These are phyloP conservation scores for Pyrenochaeta sp. DNA, from an alignment of 2,329 filamentous ascomycete genomes.

Conservation along the genomic window DNA sequence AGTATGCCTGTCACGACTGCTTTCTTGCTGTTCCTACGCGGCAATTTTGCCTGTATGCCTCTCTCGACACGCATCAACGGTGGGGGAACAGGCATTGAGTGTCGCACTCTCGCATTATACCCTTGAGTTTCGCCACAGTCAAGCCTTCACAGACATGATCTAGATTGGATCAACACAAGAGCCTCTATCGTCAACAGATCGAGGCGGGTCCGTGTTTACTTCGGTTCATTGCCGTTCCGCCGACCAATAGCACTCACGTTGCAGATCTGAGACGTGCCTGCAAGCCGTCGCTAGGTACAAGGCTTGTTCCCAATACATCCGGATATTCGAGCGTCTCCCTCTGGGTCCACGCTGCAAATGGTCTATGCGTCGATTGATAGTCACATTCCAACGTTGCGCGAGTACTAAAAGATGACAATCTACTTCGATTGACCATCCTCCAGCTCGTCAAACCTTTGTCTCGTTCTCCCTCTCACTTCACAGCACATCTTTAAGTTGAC, in stretches of 20 bases:
- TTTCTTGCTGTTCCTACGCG: conserved; percentile 25
- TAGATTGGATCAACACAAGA: conserved; percentile 40
- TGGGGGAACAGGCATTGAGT: conserved; percentile 19
- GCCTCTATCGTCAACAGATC: conserved; percentile 35
- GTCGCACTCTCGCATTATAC: conserved; percentile 23
- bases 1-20: conserved; percentile 31
- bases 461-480: conserved; percentile 15
- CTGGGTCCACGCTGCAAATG: conserved; percentile 35
- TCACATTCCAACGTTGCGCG: conserved; percentile 23
- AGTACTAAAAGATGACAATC: conserved; percentile 51
- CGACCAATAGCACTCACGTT: conserved; percentile 38
- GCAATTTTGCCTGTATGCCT: conserved; percentile 26
- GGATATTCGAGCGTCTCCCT: conserved; percentile 44
- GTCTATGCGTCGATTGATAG: conserved; percentile 40
- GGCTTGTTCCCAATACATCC: conserved; percentile 48
- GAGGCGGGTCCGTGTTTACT: conserved; percentile 36
- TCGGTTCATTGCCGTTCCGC: conserved; percentile 44
- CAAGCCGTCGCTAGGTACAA: conserved; percentile 47
- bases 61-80: conserved; percentile 11
- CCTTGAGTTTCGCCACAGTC: conserved; percentile 37
- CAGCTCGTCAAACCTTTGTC: conserved; percentile 22
- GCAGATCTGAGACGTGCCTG: conserved; percentile 41
- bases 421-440: conserved; percentile 32
- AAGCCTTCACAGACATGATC: conserved; percentile 35
- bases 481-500: conserved; percentile 1